Evolutionary conservation across 176 grass and related monocot species (phyloP).

Genomic region (Oryza meridionalis): DNA sequence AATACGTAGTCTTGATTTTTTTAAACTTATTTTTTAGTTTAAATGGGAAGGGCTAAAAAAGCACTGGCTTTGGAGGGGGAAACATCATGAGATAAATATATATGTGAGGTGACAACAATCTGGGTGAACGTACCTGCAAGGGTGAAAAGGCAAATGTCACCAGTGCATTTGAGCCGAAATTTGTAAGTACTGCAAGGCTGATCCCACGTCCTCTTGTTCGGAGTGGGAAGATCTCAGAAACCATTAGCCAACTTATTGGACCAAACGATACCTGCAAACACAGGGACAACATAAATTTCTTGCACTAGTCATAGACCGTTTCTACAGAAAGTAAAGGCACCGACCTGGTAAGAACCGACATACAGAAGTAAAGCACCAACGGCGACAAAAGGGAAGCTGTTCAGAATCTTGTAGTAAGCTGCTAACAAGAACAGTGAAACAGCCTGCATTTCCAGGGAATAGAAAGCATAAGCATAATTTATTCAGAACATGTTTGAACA

Average conservation of each 20-base stretch:
- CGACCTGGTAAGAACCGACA: constrained; percentile 88
- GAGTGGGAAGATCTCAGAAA: constrained; percentile 96
- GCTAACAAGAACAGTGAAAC: constrained; percentile 85
- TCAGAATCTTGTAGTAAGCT: constrained; percentile 92
- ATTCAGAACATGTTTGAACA: constrained; percentile 30
- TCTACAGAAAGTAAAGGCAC: constrained; percentile 37
- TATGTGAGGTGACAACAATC: not conserved
- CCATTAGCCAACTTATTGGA: constrained; percentile 98
- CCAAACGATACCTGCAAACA: constrained; percentile 90
- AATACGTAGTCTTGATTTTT: too few relatives aligned
- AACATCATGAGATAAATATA: not conserved
- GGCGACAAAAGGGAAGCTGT: constrained; percentile 69
- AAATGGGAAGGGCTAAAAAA: too few relatives aligned
- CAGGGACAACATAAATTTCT: constrained; percentile 17
- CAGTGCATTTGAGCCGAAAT: constrained; percentile 86
- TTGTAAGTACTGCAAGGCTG: constrained; percentile 85
- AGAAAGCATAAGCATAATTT: constrained; percentile 8
- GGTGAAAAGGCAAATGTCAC: constrained; percentile 92
- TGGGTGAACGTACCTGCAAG: constrained; percentile 55
- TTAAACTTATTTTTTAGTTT: too few relatives aligned
- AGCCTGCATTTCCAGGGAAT: constrained; percentile 58
- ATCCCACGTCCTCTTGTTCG: constrained; percentile 96
- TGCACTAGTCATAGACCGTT: constrained; percentile 12
- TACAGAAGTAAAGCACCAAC: constrained; percentile 93
- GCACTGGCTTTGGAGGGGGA: too few relatives aligned